These are phyloP conservation scores for Leptomonas seymouri DNA, from an alignment of 208 protist species.

Conservation along the genomic window DNA sequence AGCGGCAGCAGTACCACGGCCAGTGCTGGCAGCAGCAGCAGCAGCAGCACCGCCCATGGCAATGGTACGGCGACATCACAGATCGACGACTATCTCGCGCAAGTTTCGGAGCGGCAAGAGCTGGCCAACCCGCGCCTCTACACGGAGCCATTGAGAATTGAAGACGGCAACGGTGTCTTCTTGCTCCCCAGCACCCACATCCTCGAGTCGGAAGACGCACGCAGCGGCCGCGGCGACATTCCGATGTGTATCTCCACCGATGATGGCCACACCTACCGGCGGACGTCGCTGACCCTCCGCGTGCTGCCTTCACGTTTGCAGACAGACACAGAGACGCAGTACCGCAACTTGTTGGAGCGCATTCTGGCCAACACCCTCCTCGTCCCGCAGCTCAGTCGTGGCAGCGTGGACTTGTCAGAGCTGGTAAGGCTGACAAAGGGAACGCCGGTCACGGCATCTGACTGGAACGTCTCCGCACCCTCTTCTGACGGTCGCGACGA, in stretches of 20 bases:
- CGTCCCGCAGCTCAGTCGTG: constrained; percentile 48
- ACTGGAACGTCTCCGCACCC: not conserved
- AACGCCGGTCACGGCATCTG: not conserved
- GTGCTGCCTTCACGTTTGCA: constrained; percentile 48
- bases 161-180: constrained; percentile 68
- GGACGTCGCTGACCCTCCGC: constrained; percentile 34
- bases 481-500: constrained; percentile 4
- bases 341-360: constrained; percentile 42
- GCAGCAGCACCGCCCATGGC: not conserved
- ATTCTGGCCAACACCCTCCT: constrained; percentile 63
- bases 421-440: constrained; percentile 26
- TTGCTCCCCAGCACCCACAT: constrained; percentile 52
- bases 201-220: constrained; percentile 24
- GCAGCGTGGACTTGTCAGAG: constrained; percentile 50
- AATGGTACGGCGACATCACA: not conserved
- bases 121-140: constrained; percentile 64
- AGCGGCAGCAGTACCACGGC: constrained; percentile 8
- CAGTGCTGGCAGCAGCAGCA: constrained; percentile 7
- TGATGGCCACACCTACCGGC: constrained; percentile 44
- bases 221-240: constrained; percentile 1
- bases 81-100: constrained; percentile 9
- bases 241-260: constrained; percentile 61
- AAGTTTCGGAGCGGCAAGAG: constrained; percentile 26
- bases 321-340: constrained; percentile 39
- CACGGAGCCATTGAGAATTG: constrained; percentile 50